Base-by-base conservation (phyloP, 1,284 basidiomycete genomes). In the Austroboletus olivaceoglutinosus region DNA sequence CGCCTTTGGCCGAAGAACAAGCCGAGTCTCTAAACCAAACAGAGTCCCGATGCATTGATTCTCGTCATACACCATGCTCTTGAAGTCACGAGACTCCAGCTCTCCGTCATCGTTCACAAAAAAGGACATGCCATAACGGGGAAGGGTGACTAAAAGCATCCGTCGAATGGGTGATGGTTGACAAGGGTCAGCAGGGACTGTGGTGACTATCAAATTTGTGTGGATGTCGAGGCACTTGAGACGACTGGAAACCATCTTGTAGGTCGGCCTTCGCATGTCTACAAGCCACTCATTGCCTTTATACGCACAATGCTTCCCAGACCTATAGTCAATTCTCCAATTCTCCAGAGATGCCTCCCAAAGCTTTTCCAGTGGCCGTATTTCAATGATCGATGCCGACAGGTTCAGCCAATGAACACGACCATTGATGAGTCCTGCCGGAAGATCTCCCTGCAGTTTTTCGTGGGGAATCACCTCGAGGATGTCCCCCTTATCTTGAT, bases 331-430 rank as follows among this genome's bases (percentile, higher is more conserved):
- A 1, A 64, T 43, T 0, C 9, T 47, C 65, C 64, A 64, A 11
- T 63, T 67, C n/a, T 58, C 50, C 2, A 46, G 13, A 0, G 55
- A 58, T 1, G 30, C 11, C 15, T 52, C 34, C 71, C 72, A 72
- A 2, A 59, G 50, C 2, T 10, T 47, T 9, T 53, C 39, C 1
- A 58, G 29, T 9, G 74, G 73, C 10, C 75, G 72, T 31, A 78
- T 67, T 54, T 75, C 72, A 1, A 78, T 56, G 6, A 58, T 34
- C 0, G 57, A 53, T 0, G 61, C 64, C 1, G 52, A 29, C 5
- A 73, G 41, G 10, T 71, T 54, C 30, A 77, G 52, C 76, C 76
- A 78, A 54, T 76, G 76, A 5, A 56, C 60, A 43, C 70, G 67
- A 11, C 67, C 61, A 1, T 61, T 25, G 2, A 72, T 52, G 12